phyloP scores from a whole-genome alignment of 129 eudicot species.

The Artemisia tridentata region DNA sequence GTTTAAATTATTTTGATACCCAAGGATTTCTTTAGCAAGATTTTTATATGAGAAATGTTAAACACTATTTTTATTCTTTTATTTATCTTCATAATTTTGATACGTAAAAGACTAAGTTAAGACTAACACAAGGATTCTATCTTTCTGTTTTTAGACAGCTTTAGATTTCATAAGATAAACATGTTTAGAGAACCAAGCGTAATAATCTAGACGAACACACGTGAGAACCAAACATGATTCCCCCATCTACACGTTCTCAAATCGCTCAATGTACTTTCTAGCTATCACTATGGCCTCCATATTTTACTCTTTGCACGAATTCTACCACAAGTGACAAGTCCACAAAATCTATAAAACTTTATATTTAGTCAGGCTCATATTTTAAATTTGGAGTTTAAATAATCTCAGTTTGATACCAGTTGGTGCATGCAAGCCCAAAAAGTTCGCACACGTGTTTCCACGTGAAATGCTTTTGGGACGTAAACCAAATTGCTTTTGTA shows the following conservation, averaged over 20 bases:
- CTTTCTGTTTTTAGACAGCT: no score
- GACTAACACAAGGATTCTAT: no score
- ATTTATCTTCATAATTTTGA: no score
- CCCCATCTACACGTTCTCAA: slow-evolving; percentile 10
- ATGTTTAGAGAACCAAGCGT: no score
- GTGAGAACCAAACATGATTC: slow-evolving; percentile 13
- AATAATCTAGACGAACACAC: slow-evolving; percentile 6
- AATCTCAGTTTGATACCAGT: neutral
- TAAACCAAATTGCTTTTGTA: neutral
- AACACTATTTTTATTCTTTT: no score
- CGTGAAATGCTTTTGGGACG: slow-evolving; percentile 14
- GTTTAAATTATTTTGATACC: no score
- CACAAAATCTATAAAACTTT: no score
- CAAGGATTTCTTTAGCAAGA: no score
- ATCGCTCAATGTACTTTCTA: neutral
- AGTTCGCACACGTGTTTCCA: slow-evolving; percentile 10
- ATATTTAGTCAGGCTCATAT: neutral
- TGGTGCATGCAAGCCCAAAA: neutral
- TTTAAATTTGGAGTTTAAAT: neutral
- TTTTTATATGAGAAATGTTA: no score
- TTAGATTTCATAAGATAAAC: no score
- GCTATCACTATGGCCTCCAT: neutral
- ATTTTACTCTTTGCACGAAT: neutral
- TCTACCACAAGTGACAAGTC: no score
- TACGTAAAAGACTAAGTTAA: no score